These are phyloP conservation scores for Saksenaea oblongispora DNA, from an alignment of 371 early-diverging fungal species.

Conservation along the genomic window DNA sequence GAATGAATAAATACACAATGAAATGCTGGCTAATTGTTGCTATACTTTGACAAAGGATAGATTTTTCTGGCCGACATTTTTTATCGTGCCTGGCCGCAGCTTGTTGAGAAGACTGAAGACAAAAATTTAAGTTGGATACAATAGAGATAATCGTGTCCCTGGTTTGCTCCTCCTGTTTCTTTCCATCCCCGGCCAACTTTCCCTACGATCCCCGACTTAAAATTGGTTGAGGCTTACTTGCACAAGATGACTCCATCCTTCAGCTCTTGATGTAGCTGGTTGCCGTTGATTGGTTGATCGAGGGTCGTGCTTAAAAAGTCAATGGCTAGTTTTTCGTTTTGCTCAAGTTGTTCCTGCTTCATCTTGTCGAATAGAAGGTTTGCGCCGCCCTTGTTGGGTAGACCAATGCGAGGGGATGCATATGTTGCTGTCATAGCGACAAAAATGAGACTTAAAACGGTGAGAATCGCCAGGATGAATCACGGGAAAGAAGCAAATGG, in stretches of 20 bases:
- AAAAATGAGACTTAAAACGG: slow-evolving; percentile 5
- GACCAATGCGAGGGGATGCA: slow-evolving; percentile 27
- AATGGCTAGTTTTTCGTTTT: slow-evolving; percentile 33
- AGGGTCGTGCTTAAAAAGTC: slow-evolving; percentile 35
- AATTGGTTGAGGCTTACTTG: slow-evolving; percentile 36
- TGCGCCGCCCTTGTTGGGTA: slow-evolving; percentile 36
- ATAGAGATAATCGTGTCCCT: background rate
- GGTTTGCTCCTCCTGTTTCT: slow-evolving; percentile 2
- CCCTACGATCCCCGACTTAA: background rate
- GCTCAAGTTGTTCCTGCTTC: slow-evolving; percentile 33
- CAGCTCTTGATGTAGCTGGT: slow-evolving; percentile 55
- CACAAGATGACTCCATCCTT: slow-evolving; percentile 49
- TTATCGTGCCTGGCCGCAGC: slow-evolving; percentile 46
- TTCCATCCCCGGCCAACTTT: background rate
- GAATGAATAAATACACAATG: no score
- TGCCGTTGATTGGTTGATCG: slow-evolving; percentile 14
- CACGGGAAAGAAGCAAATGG: slow-evolving; percentile 6
- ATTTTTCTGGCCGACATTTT: slow-evolving; percentile 46
- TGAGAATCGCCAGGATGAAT: slow-evolving; percentile 12
- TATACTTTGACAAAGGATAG: slow-evolving; percentile 43
- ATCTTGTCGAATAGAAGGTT: slow-evolving; percentile 30
- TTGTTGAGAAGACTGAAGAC: slow-evolving; percentile 43
- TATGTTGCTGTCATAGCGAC: slow-evolving; percentile 19
- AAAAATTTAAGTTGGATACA: background rate
- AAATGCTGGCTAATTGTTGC: background rate